Evolutionary conservation across 768 basidiomycete genomes (phyloP), one percentile per base, ranked within the genome.

Genomic region (Mycena haematopus): DNA sequence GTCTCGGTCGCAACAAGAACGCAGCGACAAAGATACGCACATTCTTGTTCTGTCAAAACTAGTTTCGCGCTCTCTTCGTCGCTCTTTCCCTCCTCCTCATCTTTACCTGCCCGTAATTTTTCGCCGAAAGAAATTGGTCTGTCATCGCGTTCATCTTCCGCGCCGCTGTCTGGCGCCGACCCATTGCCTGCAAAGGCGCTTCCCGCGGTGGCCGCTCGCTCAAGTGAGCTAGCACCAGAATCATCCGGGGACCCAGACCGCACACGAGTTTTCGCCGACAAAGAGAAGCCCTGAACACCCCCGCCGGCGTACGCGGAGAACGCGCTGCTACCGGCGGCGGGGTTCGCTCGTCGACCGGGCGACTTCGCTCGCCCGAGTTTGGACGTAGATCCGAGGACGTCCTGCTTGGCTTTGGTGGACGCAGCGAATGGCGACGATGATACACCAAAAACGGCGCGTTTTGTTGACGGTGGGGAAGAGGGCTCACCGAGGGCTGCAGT

Each of bases 41-140:
- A 82, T 72, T 91, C 88, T 76, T 90, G 89, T 72, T 90, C 89
- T 13, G 82, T 85, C 68, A 91, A 68, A 22, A 76, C 75, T n/a
- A 80, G 67, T 69, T 84, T 81, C 59, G 73, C 73, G 27, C 80
- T 78, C 31, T 86, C 85, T 15, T 84, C 84, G 52, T 81, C 80
- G 45, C 72, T 80, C 45, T 77, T 76, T 22, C 72, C 78, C 15
- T 82, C 83, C 15, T 87, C 84, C 3, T 83, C 84, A 55, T 87
- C 87, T 71, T 80, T 84, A 31, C 80, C 79, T 10, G 89, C 87
- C 54, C 90, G 79, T 65, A 92, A 71, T 58, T 83, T 86, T 71
- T 87, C 90, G 13, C 89, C 86, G 73, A 92, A 92, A 56, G 77
- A 75, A 57, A 74, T 72, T 33, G 73, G 66, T 63, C 71, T 72